Percentiles rank a stretch among this genome's conserved stretches.
These are phyloP conservation scores for Lentinus brumalis DNA, from an alignment of 768 basidiomycete genomes.

Conservation along the genomic window DNA sequence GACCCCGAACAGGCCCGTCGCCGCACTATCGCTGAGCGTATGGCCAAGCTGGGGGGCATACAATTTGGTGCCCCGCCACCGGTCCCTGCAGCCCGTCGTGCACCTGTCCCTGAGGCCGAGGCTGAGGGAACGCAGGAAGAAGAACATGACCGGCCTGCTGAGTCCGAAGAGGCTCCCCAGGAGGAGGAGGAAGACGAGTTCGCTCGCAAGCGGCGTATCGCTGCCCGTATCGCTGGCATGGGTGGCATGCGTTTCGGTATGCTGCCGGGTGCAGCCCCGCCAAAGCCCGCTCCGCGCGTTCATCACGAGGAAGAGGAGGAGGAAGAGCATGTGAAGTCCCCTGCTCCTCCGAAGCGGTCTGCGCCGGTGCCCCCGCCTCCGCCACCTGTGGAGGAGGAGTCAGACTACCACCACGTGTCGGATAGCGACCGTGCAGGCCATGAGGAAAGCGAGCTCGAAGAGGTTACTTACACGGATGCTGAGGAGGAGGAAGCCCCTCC, in stretches of 20 bases:
- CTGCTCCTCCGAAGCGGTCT: constrained; percentile 22
- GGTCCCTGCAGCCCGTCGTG: constrained; percentile 39
- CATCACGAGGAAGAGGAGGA: constrained; percentile 15
- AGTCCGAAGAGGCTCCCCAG: constrained; percentile 26
- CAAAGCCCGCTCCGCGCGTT: constrained; percentile 28
- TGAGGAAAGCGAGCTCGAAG: constrained; percentile 75
- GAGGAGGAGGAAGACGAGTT: constrained; percentile 64
- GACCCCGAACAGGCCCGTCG: constrained; percentile 50
- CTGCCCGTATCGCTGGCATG: constrained; percentile 54
- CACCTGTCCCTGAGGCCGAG: constrained; percentile 31
- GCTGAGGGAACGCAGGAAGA: constrained; percentile 16
- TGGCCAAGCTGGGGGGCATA: constrained; percentile 90
- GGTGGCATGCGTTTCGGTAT: constrained; percentile 63
- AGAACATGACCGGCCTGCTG: constrained; percentile 30
- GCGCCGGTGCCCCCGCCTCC: constrained; percentile 20
- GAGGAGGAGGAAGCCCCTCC: constrained; percentile 52
- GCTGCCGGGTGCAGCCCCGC: constrained; percentile 37
- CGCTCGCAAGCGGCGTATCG: constrained; percentile 55
- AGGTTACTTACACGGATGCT: constrained; percentile 55
- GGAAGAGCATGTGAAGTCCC: constrained; percentile 9
- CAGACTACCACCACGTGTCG: constrained; percentile 38
- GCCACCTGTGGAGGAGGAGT: constrained; percentile 36
- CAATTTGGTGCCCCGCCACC: constrained; percentile 73
- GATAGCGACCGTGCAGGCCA: constrained; percentile 67
- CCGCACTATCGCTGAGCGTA: constrained; percentile 86